Evolutionary conservation across 169 alveolate genomes (phyloP).

Genomic region (Cryptosporidium tyzzeri): DNA sequence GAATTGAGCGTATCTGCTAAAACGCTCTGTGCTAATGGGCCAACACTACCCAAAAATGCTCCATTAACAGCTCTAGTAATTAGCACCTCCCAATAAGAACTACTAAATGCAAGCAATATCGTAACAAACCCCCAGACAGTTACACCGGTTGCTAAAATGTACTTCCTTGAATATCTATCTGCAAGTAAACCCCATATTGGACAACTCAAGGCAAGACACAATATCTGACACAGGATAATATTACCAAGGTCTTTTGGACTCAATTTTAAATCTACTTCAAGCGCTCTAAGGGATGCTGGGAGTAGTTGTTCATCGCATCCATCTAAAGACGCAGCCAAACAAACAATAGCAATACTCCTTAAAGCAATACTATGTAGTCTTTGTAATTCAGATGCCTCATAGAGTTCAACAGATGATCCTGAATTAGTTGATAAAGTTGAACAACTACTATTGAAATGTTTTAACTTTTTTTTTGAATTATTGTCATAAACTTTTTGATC

Average conservation of each 20-base stretch:
- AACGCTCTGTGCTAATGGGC: constrained; percentile 87
- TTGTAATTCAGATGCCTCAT: constrained; percentile 54
- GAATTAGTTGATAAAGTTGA: constrained; percentile 39
- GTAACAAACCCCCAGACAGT: constrained; percentile 88
- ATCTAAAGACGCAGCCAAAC: constrained; percentile 89
- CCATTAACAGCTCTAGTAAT: constrained; percentile 87
- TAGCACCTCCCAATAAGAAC: constrained; percentile 83
- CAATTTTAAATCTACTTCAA: constrained; percentile 88
- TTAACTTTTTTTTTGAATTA: background rate
- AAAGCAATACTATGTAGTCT: constrained; percentile 68
- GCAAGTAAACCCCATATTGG: constrained; percentile 92
- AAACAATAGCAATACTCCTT: constrained; percentile 82
- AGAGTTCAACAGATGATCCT: constrained; percentile 57
- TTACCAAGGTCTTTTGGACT: constrained; percentile 86
- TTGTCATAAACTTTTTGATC: background rate
- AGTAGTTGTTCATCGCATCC: constrained; percentile 91
- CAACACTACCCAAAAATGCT: constrained; percentile 86
- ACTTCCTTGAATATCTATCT: constrained; percentile 86
- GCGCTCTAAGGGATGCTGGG: constrained; percentile 90
- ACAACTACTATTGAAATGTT: constrained; percentile 5
- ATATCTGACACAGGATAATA: constrained; percentile 87
- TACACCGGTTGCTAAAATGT: constrained; percentile 88
- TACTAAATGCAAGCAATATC: constrained; percentile 83
- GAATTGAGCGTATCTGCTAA: constrained; percentile 86
- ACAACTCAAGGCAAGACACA: constrained; percentile 86